Evolutionary conservation across 768 basidiomycete genomes (phyloP), one percentile per base, ranked within the genome.

Genomic region (Paxillus ammoniavirescens): DNA sequence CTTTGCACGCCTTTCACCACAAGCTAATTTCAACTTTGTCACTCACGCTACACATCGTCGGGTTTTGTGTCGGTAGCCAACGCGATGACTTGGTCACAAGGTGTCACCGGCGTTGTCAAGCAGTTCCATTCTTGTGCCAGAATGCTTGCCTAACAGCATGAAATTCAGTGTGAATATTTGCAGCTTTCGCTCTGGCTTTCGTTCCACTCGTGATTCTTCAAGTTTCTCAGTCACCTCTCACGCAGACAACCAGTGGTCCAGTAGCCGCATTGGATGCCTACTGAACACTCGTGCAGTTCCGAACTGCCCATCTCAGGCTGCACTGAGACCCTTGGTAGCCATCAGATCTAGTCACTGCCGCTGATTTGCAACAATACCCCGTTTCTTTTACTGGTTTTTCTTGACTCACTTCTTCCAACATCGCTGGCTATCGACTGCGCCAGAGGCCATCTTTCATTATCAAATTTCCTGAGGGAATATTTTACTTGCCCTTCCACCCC

Each of bases 401-500:
- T 31, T 43, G 6, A 28, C 40, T 51, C 42, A 15, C 33, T 31
- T 42, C 23, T 26, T 26, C 23, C 23, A 14, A 44, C 45, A 26
- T 47, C 14, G n/a, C 35, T 43, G 49, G 40, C 36, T 46, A 55
- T 59, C 49, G 31, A 51, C 23, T 54, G 37, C 45, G 28, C 49
- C 31, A 13, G 31, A 50, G 28, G 38, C 30, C 35, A 2, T 43
- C 23, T 41, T 44, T 21, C 18, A 1, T 40, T 26, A 13, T 43
- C 46, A 21, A 23, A 46, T 53, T 59, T 46, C 31, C 49, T 38
- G 47, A 60, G 55, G 58, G 51, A 55, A 57, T 31, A 50, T 40
- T 9, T 38, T 58, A 21, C 42, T 35, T 47, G 58, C 57, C 35
- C 56, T 66, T 54, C 18, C n/a, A 47, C 38, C 49, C 54, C 55